Percentiles rank a stretch among this genome's conserved stretches.
Conservation (phyloP, 139 green algal genomes). For the Volvox reticuliferus region DNA sequence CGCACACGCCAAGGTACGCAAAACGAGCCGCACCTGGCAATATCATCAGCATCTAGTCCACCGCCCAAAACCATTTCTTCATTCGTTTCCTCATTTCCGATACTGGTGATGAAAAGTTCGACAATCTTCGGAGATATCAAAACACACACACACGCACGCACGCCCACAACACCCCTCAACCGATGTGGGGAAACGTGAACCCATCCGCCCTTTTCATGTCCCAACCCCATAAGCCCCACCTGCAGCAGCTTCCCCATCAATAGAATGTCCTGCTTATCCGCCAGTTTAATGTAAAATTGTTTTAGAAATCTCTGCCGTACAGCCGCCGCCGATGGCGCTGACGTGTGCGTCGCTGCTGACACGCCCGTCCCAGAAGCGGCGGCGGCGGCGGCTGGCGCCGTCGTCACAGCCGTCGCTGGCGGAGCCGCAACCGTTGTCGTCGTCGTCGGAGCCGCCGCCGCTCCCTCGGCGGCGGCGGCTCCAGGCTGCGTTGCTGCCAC, state of each 20-base stretch:
- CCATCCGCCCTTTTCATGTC: too few relatives aligned
- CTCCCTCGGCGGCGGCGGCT: not conserved
- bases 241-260: constrained; percentile 57
- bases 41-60: too few relatives aligned
- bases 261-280: constrained; percentile 62
- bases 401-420: not conserved
- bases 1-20: too few relatives aligned
- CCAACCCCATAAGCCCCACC: not conserved
- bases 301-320: constrained; percentile 26
- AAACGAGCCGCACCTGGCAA: too few relatives aligned
- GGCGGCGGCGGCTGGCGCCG: not conserved
- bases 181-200: too few relatives aligned
- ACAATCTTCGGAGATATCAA: not conserved
- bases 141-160: not conserved
- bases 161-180: too few relatives aligned
- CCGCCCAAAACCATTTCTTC: too few relatives aligned
- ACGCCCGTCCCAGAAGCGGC: not conserved
- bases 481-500: not conserved
- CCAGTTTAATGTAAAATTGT: constrained; percentile 53
- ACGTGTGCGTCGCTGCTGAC: not conserved
- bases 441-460: not conserved
- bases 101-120: too few relatives aligned
- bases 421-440: not conserved
- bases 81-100: too few relatives aligned
- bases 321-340: not conserved